Conservation (phyloP, 176 grass and related monocot species). For the Lolium perenne region DNA sequence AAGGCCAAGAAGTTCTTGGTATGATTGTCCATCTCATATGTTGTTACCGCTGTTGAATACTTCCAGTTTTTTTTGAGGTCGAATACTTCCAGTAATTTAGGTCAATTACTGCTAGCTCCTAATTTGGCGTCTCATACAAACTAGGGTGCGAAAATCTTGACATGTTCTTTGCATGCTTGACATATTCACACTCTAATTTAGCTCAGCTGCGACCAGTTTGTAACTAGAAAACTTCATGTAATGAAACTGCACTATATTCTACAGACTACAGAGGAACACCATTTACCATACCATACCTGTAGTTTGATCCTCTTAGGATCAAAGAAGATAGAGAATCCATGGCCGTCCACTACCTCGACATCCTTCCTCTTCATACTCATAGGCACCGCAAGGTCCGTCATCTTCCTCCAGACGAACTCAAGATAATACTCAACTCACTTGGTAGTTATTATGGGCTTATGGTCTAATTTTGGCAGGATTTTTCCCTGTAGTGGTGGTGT, state of each 20-base stretch:
- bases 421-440: neutral
- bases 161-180: no score
- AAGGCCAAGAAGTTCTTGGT: neutral
- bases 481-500: no score
- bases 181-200: no score
- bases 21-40: neutral
- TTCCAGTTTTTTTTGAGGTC: neutral
- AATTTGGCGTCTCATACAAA: neutral
- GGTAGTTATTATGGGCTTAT: neutral
- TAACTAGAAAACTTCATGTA: neutral
- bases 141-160: neutral
- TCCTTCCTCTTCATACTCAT: slow-evolving; percentile 65
- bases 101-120: neutral
- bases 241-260: neutral
- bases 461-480: no score
- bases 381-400: slow-evolving; percentile 29
- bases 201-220: neutral
- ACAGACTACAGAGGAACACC: neutral
- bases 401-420: neutral
- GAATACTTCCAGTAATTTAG: neutral
- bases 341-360: slow-evolving; percentile 31
- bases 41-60: neutral
- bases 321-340: slow-evolving; percentile 51
- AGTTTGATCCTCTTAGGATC: slow-evolving; percentile 58
- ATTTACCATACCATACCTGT: slow-evolving; percentile 36